These are phyloP conservation scores for Amphirosellinia nigrospora DNA, from an alignment of 495 filamentous ascomycete species.

Conservation along the genomic window DNA sequence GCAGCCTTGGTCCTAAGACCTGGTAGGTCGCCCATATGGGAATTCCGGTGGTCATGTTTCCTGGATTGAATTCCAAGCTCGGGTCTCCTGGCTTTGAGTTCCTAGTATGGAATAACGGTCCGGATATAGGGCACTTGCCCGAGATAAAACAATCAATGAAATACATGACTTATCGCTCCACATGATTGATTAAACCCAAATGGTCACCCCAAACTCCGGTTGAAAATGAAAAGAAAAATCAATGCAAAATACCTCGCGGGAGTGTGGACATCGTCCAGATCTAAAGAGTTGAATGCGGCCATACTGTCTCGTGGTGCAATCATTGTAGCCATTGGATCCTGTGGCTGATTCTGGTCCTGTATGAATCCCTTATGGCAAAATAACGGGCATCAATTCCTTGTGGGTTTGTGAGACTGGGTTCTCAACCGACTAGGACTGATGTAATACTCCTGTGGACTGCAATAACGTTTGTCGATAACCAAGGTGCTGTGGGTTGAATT, in stretches of 20 bases:
- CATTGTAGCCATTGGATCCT: conserved; percentile 50
- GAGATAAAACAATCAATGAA: conserved; percentile 3
- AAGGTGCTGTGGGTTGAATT: conserved; percentile 13
- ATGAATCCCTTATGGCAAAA: conserved; percentile 41
- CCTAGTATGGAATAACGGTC: conserved; percentile 25
- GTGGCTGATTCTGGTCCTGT: conserved; percentile 35
- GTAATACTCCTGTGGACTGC: conserved; percentile 36
- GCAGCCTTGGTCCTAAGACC: conserved; percentile 9
- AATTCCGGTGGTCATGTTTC: conserved; percentile 14
- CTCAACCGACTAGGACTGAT: conserved; percentile 36
- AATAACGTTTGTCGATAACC: conserved; percentile 26
- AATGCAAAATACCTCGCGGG: conserved; percentile 58
- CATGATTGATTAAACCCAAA: conserved; percentile 23
- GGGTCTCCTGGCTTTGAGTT: conserved; percentile 30
- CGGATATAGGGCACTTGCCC: conserved; percentile 35
- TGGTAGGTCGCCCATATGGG: conserved; percentile 14
- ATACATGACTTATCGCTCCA: conserved; percentile 35
- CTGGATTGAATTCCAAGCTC: conserved; percentile 19
- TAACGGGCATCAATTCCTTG: conserved; percentile 33
- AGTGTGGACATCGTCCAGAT: conserved; percentile 59
- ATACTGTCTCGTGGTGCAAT: conserved; percentile 53
- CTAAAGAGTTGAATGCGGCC: conserved; percentile 55
- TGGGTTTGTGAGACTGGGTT: conserved; percentile 41
- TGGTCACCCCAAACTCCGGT: conserved; percentile 38
- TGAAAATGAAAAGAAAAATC: conserved; percentile 39